Percentiles rank a stretch among this genome's conserved stretches.
Evolutionary conservation across 1,139 yeast genomes (phyloP).

Genomic region (Taphrina pruni): DNA sequence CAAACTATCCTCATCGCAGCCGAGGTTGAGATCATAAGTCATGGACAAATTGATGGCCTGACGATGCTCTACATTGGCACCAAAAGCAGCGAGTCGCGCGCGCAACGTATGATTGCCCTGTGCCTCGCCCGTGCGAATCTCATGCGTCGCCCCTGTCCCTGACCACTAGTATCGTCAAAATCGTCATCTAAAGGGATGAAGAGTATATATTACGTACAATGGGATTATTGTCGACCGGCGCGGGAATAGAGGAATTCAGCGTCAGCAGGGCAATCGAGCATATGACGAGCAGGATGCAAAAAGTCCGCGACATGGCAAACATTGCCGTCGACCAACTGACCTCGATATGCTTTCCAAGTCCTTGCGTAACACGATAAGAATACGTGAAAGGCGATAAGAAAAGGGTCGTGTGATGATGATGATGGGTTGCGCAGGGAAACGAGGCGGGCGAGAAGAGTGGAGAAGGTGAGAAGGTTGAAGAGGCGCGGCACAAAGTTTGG

Average conservation of each 20-base stretch:
- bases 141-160: conserved; percentile 32
- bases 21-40: background rate
- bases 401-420: conserved; percentile 10
- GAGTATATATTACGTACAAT: conserved; percentile 8
- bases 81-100: conserved; percentile 53
- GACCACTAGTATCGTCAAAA: conserved; percentile 11
- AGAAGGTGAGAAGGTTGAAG: background rate
- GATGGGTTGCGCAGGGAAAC: background rate
- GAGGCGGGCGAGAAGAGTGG: conserved; percentile 5
- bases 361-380: too few species aligned
- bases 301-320: conserved; percentile 26
- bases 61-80: conserved; percentile 49
- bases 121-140: conserved; percentile 6
- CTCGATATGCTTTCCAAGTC: too few species aligned
- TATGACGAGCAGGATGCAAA: conserved; percentile 21
- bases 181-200: too few species aligned
- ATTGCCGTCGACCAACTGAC: background rate
- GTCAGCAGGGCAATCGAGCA: conserved; percentile 26
- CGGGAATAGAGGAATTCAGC: conserved; percentile 18
- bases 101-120: conserved; percentile 45
- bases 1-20: conserved; percentile 7
- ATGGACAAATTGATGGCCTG: background rate
- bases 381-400: background rate
- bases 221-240: conserved; percentile 23
- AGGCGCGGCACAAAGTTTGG: background rate